Percentiles rank a stretch among this genome's conserved stretches.
Conservation (phyloP, 352 stramenopile species). For the Discostella stelligera region DNA sequence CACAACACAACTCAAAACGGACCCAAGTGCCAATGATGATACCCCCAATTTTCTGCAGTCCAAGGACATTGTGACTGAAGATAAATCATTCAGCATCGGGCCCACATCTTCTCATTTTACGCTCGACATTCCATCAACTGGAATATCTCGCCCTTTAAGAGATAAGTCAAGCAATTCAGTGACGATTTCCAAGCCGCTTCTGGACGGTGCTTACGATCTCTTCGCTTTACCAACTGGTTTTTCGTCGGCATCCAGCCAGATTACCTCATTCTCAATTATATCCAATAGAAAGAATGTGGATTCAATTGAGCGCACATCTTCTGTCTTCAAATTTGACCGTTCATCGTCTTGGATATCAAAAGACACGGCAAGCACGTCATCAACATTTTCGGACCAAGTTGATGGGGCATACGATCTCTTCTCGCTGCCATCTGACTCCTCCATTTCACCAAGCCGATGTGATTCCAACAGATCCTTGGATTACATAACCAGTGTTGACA, state of each 20-base stretch:
- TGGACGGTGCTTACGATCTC: constrained; percentile 44
- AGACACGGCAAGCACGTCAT: constrained; percentile 5
- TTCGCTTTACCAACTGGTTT: constrained; percentile 40
- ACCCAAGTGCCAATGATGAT: constrained; percentile 16
- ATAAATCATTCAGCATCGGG: constrained; percentile 6
- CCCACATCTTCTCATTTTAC: neutral
- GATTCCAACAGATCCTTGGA: constrained; percentile 8
- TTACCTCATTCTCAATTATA: neutral
- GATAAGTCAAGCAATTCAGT: neutral
- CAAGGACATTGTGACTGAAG: neutral
- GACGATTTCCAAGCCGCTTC: constrained; percentile 2
- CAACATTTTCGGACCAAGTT: constrained; percentile 13
- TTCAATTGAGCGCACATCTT: neutral
- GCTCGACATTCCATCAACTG: constrained; percentile 30
- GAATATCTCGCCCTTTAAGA: constrained; percentile 25
- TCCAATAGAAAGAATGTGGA: neutral
- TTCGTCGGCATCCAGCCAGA: constrained; percentile 5
- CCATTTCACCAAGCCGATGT: constrained; percentile 6
- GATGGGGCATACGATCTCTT: constrained; percentile 48
- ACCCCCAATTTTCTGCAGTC: neutral
- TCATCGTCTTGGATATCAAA: constrained; percentile 36
- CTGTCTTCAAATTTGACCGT: constrained; percentile 24
- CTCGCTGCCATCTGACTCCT: constrained; percentile 41
- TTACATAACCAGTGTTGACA: neutral
- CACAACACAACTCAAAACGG: constrained; percentile 40